phyloP scores from a whole-genome alignment of 2,329 filamentous ascomycete genomes.

The Nemania sp. region DNA sequence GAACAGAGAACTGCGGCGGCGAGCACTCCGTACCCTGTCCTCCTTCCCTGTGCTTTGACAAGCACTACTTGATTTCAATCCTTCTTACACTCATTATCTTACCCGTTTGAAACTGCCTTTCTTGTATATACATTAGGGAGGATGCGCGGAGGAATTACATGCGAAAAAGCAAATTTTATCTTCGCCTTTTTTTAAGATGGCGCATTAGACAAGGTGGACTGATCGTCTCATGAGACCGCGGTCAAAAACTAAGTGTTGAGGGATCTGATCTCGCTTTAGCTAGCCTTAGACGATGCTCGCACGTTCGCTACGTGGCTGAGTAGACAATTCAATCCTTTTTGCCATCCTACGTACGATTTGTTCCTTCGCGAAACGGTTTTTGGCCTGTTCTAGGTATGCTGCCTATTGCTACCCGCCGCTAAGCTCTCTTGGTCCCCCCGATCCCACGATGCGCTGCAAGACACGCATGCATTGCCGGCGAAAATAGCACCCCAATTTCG shows the following conservation, averaged over 20 bases:
- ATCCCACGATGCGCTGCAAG: constrained; percentile 34
- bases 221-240: neutral
- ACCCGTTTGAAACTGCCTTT: constrained; percentile 13
- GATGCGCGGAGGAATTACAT: neutral
- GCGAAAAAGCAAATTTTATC: neutral
- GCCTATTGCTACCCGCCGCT: constrained; percentile 34
- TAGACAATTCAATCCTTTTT: constrained; percentile 4
- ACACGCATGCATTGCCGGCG: constrained; percentile 31
- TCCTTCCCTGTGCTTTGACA: neutral
- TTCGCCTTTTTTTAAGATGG: constrained; percentile 6
- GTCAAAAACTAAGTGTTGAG: neutral
- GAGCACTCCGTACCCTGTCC: constrained; percentile 4
- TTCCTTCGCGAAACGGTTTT: constrained; percentile 1
- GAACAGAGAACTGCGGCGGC: constrained; percentile 8
- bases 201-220: neutral
- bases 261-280: neutral
- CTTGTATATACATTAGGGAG: constrained; percentile 28
- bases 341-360: neutral
- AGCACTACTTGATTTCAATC: constrained; percentile 5
- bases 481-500: constrained; percentile 26
- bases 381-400: neutral
- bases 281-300: neutral
- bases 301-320: neutral
- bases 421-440: constrained; percentile 18
- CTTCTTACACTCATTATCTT: constrained; percentile 33